phyloP scores from a whole-genome alignment of 495 filamentous ascomycete genomes.

The Penicillium crystallinum region DNA sequence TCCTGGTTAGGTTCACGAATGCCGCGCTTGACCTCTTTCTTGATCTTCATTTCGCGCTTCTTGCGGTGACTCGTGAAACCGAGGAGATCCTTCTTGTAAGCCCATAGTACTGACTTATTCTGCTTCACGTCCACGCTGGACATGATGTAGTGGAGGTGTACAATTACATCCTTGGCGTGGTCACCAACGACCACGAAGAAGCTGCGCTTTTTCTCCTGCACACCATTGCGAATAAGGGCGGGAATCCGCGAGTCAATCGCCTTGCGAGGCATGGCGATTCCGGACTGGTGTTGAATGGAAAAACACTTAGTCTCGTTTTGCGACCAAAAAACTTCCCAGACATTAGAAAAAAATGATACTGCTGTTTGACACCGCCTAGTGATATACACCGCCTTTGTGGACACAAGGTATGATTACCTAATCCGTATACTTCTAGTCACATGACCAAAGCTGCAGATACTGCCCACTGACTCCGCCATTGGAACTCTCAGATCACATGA shows the following conservation, averaged over 20 bases:
- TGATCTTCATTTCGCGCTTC: constrained; percentile 96
- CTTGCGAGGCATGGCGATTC: constrained; percentile 47
- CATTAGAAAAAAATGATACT: constrained; percentile 26
- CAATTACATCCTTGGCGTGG: constrained; percentile 92
- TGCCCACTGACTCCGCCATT: neutral
- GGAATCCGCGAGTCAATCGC: constrained; percentile 87
- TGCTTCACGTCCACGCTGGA: constrained; percentile 84
- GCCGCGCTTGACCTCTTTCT: constrained; percentile 94
- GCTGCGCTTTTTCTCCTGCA: constrained; percentile 94
- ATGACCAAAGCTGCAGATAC: neutral
- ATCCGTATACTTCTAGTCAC: neutral
- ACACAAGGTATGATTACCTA: neutral
- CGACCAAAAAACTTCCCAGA: constrained; percentile 10
- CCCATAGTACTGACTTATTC: constrained; percentile 97
- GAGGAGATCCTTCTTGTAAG: constrained; percentile 97
- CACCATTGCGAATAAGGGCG: constrained; percentile 90
- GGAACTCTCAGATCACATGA: neutral
- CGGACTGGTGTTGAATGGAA: constrained; percentile 6
- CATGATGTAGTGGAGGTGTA: constrained; percentile 91
- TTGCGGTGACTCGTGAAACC: constrained; percentile 94
- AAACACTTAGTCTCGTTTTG: constrained; percentile 7
- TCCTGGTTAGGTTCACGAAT: constrained; percentile 92
- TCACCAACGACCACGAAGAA: constrained; percentile 98
- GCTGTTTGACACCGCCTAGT: constrained; percentile 10
- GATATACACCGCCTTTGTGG: constrained; percentile 9